Base-by-base conservation (phyloP, 768 basidiomycete species). In the Multifurca ochricompacta region DNA sequence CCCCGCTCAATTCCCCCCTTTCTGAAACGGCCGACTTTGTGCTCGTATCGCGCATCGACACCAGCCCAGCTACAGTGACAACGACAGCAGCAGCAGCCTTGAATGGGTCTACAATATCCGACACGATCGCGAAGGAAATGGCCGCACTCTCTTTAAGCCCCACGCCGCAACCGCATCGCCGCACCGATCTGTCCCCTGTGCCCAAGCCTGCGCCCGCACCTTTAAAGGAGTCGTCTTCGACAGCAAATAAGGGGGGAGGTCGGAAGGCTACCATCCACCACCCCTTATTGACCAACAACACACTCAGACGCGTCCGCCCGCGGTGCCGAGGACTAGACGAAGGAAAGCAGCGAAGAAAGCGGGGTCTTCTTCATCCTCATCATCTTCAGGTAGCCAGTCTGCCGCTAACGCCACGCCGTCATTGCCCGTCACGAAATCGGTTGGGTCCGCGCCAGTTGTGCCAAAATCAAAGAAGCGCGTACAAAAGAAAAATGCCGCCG, bases 51-150 rank as follows among this genome's bases (percentile, higher is more conserved):
- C 77, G 77, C 59, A 73, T 77, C 43, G 80, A 81, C 51, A 79
- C 76, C 62, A 74, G 80, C 46, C 64, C 80, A 48, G n/a, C n/a
- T n/a, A 68, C 81, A 3, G 76, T 62, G 72, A 75, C 45, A 77
- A 79, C 54, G 77, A 74, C 64, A 72, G 80, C 51, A 64, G 80
- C 48, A 8, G 5, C 28, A 19, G 27, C 27, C 10, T 10, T 13
- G 32, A 4, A 32, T 2, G 21, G 13, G 8, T 25, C 49, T 6
- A 13, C 48, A 11, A 23, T 41, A 0, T 21, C 37, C 14, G 49
- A 46, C 7, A n/a, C 14, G 10, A 30, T 47, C 32, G 50, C 51
- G 6, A 34, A 42, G 0, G 31, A 23, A 11, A 42, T 57, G 19
- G 50, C 50, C 2, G 28, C 45, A 0, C 56, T 57, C 27, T 57